Base-by-base conservation (phyloP, 148 eudicot species). In the Rheum nobile region DNA sequence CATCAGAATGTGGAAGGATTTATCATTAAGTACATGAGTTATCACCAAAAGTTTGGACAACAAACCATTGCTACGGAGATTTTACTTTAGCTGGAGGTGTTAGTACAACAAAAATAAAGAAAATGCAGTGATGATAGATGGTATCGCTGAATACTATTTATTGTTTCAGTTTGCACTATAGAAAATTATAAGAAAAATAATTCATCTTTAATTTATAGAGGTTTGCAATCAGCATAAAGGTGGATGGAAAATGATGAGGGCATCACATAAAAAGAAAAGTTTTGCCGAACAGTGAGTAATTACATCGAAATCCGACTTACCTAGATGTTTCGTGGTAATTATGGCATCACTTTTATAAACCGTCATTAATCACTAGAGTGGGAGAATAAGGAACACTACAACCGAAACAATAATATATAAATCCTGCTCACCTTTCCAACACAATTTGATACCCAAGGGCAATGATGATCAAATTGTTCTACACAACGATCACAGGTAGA, bases 401-500 rank as follows among this genome's bases (percentile, higher is more conserved):
- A 32, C 8, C 21, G 17, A 32, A 65, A 24, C 39, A 65, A 34
- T 12, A 59, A 26, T 57, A 16, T 16, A 31, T 63, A 55, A n/a
- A 16, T 65, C 21, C 38, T 63, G 59, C 77, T 71, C 77, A 95
- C 97, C 99, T 95, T 96, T 82, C 97, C 99, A 73, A 95, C 76
- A 75, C 99, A 92, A 77, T 95, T 95, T 71, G 97, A 95, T 10
- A 95, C 96, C 99, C 99, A 95, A 74, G 99, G 99, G 80, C 99
- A 95, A 80, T 95, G 97, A 83, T 95, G 99, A 77, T 95, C 99
- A 85, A 95, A 95, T 78, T 95, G 99, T 80, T 95, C 99, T 71
- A 95, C 99, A 83, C 99, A 92, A 29, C 97, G 96, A 84, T 95
- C 99, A 86, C 99, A 95, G n/a, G 99, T 95, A 28, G 99, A 95